These are phyloP conservation scores for Aquilaria yunnanensis DNA, from an alignment of 345 rosid genomes.

Conservation along the genomic window DNA sequence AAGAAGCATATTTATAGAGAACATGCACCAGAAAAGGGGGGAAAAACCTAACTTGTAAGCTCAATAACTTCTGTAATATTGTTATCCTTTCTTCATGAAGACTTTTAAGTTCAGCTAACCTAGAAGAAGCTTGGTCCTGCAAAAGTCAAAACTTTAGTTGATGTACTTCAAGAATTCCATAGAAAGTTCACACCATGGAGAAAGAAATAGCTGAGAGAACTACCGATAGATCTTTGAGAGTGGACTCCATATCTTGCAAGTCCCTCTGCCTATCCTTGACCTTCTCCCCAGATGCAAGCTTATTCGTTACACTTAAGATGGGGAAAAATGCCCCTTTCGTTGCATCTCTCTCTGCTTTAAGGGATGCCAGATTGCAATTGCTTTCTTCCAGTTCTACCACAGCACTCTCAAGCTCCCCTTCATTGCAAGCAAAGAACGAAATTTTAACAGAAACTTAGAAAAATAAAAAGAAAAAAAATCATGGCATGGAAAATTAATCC, in stretches of 20 bases:
- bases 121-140: conserved; percentile 70
- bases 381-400: conserved; percentile 59
- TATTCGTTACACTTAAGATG: conserved; percentile 56
- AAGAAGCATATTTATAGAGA: conserved; percentile 2
- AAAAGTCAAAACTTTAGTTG: conserved; percentile 20
- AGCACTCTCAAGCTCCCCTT: conserved; percentile 74
- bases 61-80: conserved; percentile 47
- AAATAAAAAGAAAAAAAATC: neutral
- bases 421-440: conserved; percentile 16
- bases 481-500: too few species aligned
- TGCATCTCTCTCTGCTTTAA: conserved; percentile 83
- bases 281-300: conserved; percentile 52
- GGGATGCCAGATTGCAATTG: conserved; percentile 56
- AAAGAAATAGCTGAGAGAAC: conserved; percentile 13
- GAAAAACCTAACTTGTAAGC: conserved; percentile 52
- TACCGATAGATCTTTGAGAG: conserved; percentile 66
- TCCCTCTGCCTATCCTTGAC: conserved; percentile 67
- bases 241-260: conserved; percentile 66
- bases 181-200: conserved; percentile 16
- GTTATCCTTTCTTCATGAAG: conserved; percentile 76
- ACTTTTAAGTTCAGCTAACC: conserved; percentile 57
- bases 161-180: conserved; percentile 9
- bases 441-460: neutral
- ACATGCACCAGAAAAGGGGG: conserved; percentile 5
- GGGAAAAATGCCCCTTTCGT: conserved; percentile 72